Conservation (phyloP, 2,329 filamentous ascomycete species). For the Sclerotinia subarctica region DNA sequence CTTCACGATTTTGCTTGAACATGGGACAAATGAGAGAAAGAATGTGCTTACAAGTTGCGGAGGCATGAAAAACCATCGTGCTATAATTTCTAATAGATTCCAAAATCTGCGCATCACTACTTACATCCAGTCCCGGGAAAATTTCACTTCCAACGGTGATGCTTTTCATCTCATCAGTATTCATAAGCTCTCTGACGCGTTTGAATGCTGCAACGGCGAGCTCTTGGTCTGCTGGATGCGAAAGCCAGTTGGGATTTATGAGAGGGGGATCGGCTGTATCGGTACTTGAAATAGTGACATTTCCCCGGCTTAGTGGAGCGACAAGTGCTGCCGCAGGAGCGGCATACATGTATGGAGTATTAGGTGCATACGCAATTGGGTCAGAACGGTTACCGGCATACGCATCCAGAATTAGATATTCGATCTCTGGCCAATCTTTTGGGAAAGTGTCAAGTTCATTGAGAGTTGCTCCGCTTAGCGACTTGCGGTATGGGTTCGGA, state of each 20-base stretch:
- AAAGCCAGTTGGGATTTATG: conserved; percentile 46
- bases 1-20: no score
- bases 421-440: conserved; percentile 24
- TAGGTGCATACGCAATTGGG: neutral
- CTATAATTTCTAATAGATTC: conserved; percentile 23
- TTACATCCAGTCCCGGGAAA: neutral
- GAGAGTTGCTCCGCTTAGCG: conserved; percentile 3
- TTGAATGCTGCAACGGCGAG: conserved; percentile 44
- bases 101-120: conserved; percentile 25
- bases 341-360: neutral
- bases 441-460: conserved; percentile 17
- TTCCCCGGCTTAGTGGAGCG: conserved; percentile 37
- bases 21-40: no score
- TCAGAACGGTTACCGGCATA: neutral
- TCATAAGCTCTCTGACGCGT: conserved; percentile 40
- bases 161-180: neutral
- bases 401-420: conserved; percentile 19
- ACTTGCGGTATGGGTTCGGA: conserved; percentile 1
- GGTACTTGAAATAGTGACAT: conserved; percentile 41
- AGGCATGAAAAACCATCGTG: neutral
- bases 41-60: neutral
- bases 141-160: neutral
- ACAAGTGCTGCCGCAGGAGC: conserved; percentile 36
- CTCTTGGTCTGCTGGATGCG: conserved; percentile 43
- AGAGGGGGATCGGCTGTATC: conserved; percentile 39